Conservation (phyloP, 768 basidiomycete species). For the Peribolospora kevripleyi region DNA sequence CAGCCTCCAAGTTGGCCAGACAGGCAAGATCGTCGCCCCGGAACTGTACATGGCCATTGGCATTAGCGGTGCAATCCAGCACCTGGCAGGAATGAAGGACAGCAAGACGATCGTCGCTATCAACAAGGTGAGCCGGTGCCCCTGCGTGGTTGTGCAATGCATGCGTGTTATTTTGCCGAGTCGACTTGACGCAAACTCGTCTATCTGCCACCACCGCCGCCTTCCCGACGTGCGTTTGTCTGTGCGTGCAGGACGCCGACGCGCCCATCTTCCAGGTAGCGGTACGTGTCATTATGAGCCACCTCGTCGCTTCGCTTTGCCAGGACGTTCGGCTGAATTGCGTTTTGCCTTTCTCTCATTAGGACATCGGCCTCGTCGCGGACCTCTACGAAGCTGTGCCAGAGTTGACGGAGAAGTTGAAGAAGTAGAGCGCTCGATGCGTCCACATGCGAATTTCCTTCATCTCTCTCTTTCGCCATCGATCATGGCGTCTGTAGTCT, state of each 20-base stretch:
- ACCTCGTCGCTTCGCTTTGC: not conserved
- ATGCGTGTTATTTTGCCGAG: not conserved
- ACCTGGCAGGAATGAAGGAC: conserved; percentile 98
- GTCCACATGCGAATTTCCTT: too few relatives aligned
- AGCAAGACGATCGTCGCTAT: conserved; percentile 93
- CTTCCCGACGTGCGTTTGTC: not conserved
- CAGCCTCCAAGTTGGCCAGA: conserved; percentile 95
- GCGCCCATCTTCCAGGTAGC: conserved; percentile 99
- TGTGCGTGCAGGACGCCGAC: conserved; percentile 57
- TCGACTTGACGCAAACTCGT: not conserved
- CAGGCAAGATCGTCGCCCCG: conserved; percentile 92
- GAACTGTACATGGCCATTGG: conserved; percentile 89
- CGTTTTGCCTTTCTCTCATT: not conserved
- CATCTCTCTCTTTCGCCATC: too few relatives aligned
- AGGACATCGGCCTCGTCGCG: not conserved
- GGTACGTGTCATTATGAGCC: not conserved
- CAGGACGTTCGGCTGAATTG: not conserved
- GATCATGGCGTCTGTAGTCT: too few relatives aligned
- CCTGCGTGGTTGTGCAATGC: not conserved
- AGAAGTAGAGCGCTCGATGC: conserved; percentile 19
- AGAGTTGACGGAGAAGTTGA: conserved; percentile 65
- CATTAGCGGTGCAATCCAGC: conserved; percentile 96
- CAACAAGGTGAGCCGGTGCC: conserved; percentile 48
- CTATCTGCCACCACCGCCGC: not conserved
- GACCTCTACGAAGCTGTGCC: conserved; percentile 85